Evolutionary conservation across 2,329 filamentous ascomycete genomes (phyloP).

Genomic region (Knoxdaviesia capensis): DNA sequence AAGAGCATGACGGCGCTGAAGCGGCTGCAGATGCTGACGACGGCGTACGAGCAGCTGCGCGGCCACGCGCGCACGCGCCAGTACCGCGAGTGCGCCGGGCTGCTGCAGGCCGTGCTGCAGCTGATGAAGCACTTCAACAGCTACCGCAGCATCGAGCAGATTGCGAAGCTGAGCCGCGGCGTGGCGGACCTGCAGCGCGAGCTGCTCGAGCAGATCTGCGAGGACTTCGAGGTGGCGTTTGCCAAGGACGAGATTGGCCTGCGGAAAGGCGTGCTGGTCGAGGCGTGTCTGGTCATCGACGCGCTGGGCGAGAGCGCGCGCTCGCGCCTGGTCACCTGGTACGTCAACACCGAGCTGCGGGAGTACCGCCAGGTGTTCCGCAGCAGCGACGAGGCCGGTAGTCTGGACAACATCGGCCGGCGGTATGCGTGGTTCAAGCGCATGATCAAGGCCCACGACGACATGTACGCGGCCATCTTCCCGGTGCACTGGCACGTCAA

Average conservation of each 20-base stretch:
- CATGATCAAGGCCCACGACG: slow-evolving; percentile 87
- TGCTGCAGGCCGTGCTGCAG: slow-evolving; percentile 88
- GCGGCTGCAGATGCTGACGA: slow-evolving; percentile 93
- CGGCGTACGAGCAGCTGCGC: slow-evolving; percentile 90
- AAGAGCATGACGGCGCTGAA: slow-evolving; percentile 96
- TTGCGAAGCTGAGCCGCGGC: slow-evolving; percentile 77
- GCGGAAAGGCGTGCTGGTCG: slow-evolving; percentile 51
- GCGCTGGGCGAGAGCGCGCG: slow-evolving; percentile 77
- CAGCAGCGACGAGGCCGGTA: slow-evolving; percentile 91
- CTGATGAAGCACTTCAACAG: slow-evolving; percentile 98
- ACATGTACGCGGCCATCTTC: slow-evolving; percentile 78
- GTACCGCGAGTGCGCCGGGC: slow-evolving; percentile 83
- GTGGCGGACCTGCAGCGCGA: slow-evolving; percentile 87
- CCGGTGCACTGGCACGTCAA: slow-evolving; percentile 75
- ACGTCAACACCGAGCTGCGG: slow-evolving; percentile 87
- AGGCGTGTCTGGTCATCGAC: slow-evolving; percentile 88
- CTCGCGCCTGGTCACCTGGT: slow-evolving; percentile 75
- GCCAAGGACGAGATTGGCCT: slow-evolving; percentile 64
- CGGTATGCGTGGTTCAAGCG: slow-evolving; percentile 93
- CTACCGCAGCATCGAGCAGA: slow-evolving; percentile 94
- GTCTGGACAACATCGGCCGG: slow-evolving; percentile 85
- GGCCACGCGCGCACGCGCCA: slow-evolving; percentile 69
- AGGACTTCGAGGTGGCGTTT: slow-evolving; percentile 93
- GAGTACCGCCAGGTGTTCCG: slow-evolving; percentile 94
- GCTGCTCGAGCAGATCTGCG: slow-evolving; percentile 90